Percentiles rank a stretch among this genome's conserved stretches.
Conservation (phyloP, 495 filamentous ascomycete genomes). For the Penicillium pulvis region DNA sequence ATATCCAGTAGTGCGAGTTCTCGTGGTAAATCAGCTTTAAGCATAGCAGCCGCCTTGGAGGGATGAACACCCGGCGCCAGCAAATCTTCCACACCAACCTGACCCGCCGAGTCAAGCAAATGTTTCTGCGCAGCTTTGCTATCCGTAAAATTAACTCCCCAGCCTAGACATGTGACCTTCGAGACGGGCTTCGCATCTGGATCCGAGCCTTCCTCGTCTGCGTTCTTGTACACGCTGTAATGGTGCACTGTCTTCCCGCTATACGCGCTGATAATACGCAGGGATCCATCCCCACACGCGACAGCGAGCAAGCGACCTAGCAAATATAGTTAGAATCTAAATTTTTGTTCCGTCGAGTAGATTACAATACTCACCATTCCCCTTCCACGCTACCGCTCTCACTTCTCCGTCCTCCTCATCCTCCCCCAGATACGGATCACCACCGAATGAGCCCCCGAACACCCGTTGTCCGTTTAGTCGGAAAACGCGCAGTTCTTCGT, state of each 20-base stretch:
- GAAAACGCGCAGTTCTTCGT: constrained; percentile 63
- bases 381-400: constrained; percentile 70
- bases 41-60: constrained; percentile 41
- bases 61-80: constrained; percentile 40
- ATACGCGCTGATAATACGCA: constrained; percentile 73
- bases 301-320: constrained; percentile 73
- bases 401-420: constrained; percentile 55
- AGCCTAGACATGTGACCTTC: constrained; percentile 67
- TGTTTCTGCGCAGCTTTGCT: constrained; percentile 48
- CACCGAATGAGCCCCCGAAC: constrained; percentile 57
- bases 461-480: constrained; percentile 70
- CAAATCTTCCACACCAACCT: constrained; percentile 46
- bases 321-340: constrained; percentile 2
- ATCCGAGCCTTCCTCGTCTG: constrained; percentile 34
- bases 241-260: constrained; percentile 77
- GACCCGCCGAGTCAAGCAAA: constrained; percentile 43
- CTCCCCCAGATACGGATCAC: constrained; percentile 51
- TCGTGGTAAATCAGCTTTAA: constrained; percentile 67
- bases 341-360: neutral
- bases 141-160: constrained; percentile 69
- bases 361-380: constrained; percentile 60
- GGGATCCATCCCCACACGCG: constrained; percentile 70
- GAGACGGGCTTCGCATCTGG: constrained; percentile 21
- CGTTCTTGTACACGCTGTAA: constrained; percentile 41
- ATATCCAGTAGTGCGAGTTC: constrained; percentile 78